A percentile compares a stretch with the other conserved stretches of the same genome.
Conservation (phyloP, 345 rosid species). For the Sonneratia caseolaris region DNA sequence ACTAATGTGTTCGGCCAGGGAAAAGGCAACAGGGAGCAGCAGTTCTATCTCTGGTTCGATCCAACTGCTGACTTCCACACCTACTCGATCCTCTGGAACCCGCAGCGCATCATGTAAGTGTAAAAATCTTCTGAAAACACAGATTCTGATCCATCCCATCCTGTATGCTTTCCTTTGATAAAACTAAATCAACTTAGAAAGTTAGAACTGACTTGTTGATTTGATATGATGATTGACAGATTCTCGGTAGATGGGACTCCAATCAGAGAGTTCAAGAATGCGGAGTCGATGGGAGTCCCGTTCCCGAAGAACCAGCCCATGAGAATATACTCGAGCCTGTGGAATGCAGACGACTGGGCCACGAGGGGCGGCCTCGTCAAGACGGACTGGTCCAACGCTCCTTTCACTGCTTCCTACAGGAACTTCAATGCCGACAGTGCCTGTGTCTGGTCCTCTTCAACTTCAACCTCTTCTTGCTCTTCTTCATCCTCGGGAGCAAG, state of each 20-base stretch:
- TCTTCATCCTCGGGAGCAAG: slow-evolving; percentile 5
- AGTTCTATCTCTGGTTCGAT: slow-evolving; percentile 58
- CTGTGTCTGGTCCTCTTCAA: slow-evolving; percentile 36
- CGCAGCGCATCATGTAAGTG: slow-evolving; percentile 37
- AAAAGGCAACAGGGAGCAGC: slow-evolving; percentile 57
- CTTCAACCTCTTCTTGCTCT: slow-evolving; percentile 21
- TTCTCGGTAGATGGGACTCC: slow-evolving; percentile 51
- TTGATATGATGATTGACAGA: slow-evolving; percentile 12
- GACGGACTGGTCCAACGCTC: slow-evolving; percentile 54
- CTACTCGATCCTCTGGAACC: slow-evolving; percentile 53
- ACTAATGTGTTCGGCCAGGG: slow-evolving; percentile 51
- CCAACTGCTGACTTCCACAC: slow-evolving; percentile 53
- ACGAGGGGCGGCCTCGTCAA: slow-evolving; percentile 52
- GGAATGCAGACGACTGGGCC: slow-evolving; percentile 64
- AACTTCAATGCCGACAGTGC: slow-evolving; percentile 30
- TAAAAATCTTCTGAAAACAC: not conserved
- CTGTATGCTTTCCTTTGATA: no score
- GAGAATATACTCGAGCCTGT: slow-evolving; percentile 52
- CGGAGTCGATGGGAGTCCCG: slow-evolving; percentile 34
- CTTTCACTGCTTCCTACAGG: slow-evolving; percentile 49
- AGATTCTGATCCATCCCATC: no score
- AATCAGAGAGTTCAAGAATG: slow-evolving; percentile 53
- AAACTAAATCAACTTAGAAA: no score
- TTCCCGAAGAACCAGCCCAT: slow-evolving; percentile 43
- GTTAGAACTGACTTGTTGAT: no score